These are phyloP conservation scores for Stevia rebaudiana DNA, from an alignment of 140 eudicot species.

Conservation along the genomic window DNA sequence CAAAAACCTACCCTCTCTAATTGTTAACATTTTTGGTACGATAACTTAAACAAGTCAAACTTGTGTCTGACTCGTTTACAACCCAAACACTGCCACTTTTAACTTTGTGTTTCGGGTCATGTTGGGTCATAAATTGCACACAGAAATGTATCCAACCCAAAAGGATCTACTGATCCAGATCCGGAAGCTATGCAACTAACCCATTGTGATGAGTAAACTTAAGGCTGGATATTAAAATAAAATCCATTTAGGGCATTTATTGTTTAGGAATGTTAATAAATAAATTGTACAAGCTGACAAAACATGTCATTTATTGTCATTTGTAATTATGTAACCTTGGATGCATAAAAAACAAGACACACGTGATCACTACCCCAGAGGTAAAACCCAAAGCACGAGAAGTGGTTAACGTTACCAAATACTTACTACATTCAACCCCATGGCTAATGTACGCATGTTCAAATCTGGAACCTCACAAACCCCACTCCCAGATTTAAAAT, in stretches of 20 bases:
- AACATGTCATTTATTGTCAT: not conserved
- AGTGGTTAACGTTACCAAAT: conserved; percentile 21
- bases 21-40: too few relatives aligned
- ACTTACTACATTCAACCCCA: not conserved
- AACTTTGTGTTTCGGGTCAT: too few relatives aligned
- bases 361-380: conserved; percentile 25
- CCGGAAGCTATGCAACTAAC: not conserved
- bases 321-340: not conserved
- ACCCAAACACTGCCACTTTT: too few relatives aligned
- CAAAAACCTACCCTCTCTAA: too few relatives aligned
- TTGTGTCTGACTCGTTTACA: too few relatives aligned
- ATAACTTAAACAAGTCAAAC: too few relatives aligned
- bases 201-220: not conserved
- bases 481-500: not conserved
- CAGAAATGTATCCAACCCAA: not conserved
- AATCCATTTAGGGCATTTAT: not conserved
- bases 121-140: too few relatives aligned
- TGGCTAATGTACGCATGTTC: conserved; percentile 25
- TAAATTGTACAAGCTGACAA: not conserved
- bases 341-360: conserved; percentile 20
- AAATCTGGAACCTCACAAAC: conserved; percentile 14
- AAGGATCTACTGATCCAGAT: not conserved
- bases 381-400: conserved; percentile 30
- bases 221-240: not conserved
- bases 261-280: not conserved